These are phyloP conservation scores for Fusarium circinatum DNA, from an alignment of 2,329 filamentous ascomycete species.

Conservation along the genomic window DNA sequence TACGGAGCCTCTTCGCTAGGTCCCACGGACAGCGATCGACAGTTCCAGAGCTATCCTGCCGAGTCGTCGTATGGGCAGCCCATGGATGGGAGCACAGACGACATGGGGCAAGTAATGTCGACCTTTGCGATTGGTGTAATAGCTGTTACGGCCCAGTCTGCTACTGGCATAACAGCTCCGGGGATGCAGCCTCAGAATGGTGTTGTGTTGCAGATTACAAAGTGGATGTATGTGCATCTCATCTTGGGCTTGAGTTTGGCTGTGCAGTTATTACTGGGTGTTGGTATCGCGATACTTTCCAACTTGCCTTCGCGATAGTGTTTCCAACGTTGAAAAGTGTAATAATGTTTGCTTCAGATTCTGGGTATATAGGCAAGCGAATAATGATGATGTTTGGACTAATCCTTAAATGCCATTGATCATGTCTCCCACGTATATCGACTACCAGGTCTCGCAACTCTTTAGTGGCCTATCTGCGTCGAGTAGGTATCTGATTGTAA, in stretches of 20 bases:
- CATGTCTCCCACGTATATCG: not conserved
- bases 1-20: conserved; percentile 36
- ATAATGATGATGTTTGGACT: not conserved
- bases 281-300: conserved; percentile 21
- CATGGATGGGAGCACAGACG: conserved; percentile 42
- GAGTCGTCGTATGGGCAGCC: conserved; percentile 52
- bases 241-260: conserved; percentile 47
- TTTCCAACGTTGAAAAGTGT: not conserved
- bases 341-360: not conserved
- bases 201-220: conserved; percentile 46
- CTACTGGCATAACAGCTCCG: conserved; percentile 37
- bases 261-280: conserved; percentile 45
- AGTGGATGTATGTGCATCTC: conserved; percentile 46
- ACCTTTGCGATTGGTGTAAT: conserved; percentile 52
- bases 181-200: conserved; percentile 48
- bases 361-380: not conserved
- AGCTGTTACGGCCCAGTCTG: conserved; percentile 47
- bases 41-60: conserved; percentile 54
- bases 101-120: conserved; percentile 52
- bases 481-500: not conserved
- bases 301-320: conserved; percentile 3
- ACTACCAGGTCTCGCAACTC: not conserved
- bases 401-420: not conserved
- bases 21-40: conserved; percentile 17
- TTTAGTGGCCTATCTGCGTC: not conserved